Base-by-base conservation (phyloP, 148 eudicot species). In the Nyssa sinensis region DNA sequence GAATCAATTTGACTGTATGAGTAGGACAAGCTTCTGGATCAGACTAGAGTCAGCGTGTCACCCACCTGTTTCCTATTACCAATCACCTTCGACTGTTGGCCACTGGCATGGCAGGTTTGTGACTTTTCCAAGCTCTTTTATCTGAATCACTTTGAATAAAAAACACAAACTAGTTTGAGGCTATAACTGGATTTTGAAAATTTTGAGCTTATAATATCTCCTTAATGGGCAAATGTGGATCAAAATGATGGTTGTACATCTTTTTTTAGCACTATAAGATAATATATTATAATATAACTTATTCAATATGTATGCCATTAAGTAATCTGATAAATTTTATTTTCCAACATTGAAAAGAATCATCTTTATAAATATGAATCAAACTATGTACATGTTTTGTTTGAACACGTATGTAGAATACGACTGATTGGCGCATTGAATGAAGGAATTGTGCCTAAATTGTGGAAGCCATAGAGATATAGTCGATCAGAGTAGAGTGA, bases 21-120 rank as follows among this genome's bases (percentile, higher is more conserved):
- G 73, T 84, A 92, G 98, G 98, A 94, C 88, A 94, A 94, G 81
- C 91, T 94, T 27, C 83, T 94, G 91, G 98, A 94, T 85, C 93
- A 93, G 83, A 89, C 97, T 49, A 92, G n/a, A n/a, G n/a, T n/a
- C n/a, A n/a, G n/a, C n/a, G 98, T 77, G 94, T 95, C 41, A 84
- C 92, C 1, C 98, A 92, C 67, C 82, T 95, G 66, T 95, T 95
- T 49, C 86, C 97, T 9, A 75, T 95, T 61, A 92, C 96, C 1
- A 90, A 95, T 85, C 84, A 34, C 77, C 78, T 95, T 71, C 97
- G 98, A 28, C 72, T 95, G 57, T 85, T 95, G 81, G 97, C 98
- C 64, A 95, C 96, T 69, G 98, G 98, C 78, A 95, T 91, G 79
- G 92, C 98, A 77, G 98, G 98, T 95, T 39, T 39, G 44, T 39